Base-by-base conservation (phyloP, 768 basidiomycete species). In the Kwoniella newhampshirensis region DNA sequence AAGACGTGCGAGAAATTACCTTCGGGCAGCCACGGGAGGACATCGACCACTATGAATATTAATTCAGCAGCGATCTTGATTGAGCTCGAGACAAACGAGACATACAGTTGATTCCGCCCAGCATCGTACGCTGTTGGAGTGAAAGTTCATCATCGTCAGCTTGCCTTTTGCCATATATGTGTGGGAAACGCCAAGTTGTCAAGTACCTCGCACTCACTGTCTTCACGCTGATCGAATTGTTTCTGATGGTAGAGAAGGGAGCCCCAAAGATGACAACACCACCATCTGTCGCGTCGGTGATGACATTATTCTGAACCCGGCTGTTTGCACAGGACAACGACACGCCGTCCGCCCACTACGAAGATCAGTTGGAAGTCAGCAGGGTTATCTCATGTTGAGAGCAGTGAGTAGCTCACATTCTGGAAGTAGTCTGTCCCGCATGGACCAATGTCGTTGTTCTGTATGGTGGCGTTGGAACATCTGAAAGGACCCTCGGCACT, bases 391-490 rank as follows among this genome's bases (percentile, higher is more conserved):
- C 27, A 35, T 36, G 48, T 35, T 7, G 20, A 36, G 18, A 36
- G 30, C 23, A 20, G 44, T 21, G 7, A 15, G n/a, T 23, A n/a
- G 36, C 67, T 54, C 21, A 72, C 70, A 46, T 68, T 40, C 40
- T 73, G 71, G 57, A 68, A 71, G 23, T 45, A 40, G 18, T 70
- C 67, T 30, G 56, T 54, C 6, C 75, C 75, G 32, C 75, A 76
- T 0, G 72, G 69, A 25, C 76, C 90, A 40, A 91, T 85, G 61
- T 90, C 87, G 64, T 91, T 91, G 76, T 89, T 86, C 68, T 87
- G 86, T 28, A 91, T 79, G 3, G 82, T 82, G 12, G 77, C 79
- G 54, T 85, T 84, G 56, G 78, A 81, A 77, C 89, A 92, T 8
- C 74, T 79, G 35, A 86, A 79, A 30, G 80, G 73, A 3, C 89